Percentiles rank a stretch among this genome's conserved stretches.
Evolutionary conservation across 2,329 filamentous ascomycete genomes (phyloP).

Genomic region (Alternaria burnsii): DNA sequence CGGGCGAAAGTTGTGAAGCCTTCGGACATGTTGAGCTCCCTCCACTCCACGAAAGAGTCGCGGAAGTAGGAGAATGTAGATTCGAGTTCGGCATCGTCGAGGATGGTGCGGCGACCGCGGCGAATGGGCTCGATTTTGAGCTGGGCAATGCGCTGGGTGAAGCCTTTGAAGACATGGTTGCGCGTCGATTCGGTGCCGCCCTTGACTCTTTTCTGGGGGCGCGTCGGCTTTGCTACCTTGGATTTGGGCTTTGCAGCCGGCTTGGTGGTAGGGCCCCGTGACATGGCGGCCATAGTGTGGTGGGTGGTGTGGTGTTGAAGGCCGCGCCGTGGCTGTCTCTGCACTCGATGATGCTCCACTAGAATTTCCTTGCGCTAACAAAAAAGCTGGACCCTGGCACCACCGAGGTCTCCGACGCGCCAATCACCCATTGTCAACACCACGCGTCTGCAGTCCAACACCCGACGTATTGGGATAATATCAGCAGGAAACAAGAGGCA

Average conservation of each 20-base stretch:
- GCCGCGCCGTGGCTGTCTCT: constrained; percentile 12
- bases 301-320: constrained; percentile 9
- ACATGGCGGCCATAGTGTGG: constrained; percentile 55
- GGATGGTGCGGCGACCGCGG: constrained; percentile 82
- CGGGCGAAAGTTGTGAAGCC: constrained; percentile 80
- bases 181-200: constrained; percentile 77
- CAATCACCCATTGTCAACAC: constrained; percentile 24
- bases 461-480: background rate
- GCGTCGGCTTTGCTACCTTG: constrained; percentile 34
- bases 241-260: constrained; percentile 21
- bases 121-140: constrained; percentile 94
- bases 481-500: background rate
- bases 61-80: constrained; percentile 87
- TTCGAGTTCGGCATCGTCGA: constrained; percentile 79
- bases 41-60: constrained; percentile 84
- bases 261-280: constrained; percentile 43
- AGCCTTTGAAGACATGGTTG: constrained; percentile 89
- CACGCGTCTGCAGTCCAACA: constrained; percentile 19
- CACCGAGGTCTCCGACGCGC: constrained; percentile 22
- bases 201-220: constrained; percentile 71
- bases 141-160: constrained; percentile 87
- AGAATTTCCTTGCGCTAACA: constrained; percentile 38
- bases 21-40: constrained; percentile 87
- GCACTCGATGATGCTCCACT: constrained; percentile 31
- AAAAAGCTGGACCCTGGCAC: constrained; percentile 32